These are phyloP conservation scores for Pythium rhizo-oryzae DNA, from an alignment of 352 stramenopile species.

Conservation along the genomic window DNA sequence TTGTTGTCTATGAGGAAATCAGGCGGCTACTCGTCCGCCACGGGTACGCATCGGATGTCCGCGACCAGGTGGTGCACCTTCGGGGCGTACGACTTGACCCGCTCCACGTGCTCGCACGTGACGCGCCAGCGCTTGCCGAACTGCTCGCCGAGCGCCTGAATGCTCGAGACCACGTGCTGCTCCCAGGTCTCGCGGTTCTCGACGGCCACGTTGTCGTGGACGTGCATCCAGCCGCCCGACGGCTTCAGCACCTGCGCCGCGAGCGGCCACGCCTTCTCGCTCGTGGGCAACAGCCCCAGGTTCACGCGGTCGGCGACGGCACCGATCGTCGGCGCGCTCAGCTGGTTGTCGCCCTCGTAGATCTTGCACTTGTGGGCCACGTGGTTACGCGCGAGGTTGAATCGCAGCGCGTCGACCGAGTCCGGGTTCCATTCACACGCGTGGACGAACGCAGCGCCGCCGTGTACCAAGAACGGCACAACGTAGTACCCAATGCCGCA, in stretches of 20 bases:
- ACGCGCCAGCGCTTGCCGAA: conserved; percentile 70
- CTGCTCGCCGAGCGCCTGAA: conserved; percentile 48
- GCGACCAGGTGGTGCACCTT: conserved; percentile 91
- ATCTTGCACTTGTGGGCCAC: conserved; percentile 80
- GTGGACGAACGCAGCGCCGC: conserved; percentile 88
- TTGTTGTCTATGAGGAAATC: not conserved
- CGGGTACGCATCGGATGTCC: conserved; percentile 46
- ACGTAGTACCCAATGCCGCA: conserved; percentile 99
- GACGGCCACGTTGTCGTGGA: conserved; percentile 95
- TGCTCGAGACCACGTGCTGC: conserved; percentile 54
- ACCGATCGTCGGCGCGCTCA: conserved; percentile 66
- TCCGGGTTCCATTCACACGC: conserved; percentile 97
- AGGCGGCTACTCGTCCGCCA: conserved; percentile 12
- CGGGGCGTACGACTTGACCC: conserved; percentile 93
- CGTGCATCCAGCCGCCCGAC: conserved; percentile 92
- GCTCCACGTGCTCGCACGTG: conserved; percentile 85
- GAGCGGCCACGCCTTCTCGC: conserved; percentile 93
- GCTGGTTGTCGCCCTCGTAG: conserved; percentile 91
- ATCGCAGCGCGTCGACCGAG: conserved; percentile 87
- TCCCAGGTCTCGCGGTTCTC: conserved; percentile 84
- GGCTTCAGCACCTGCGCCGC: conserved; percentile 91
- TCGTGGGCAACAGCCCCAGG: conserved; percentile 94
- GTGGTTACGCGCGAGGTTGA: conserved; percentile 93
- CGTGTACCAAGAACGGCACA: conserved; percentile 93
- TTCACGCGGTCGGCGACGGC: conserved; percentile 93